Percentiles rank a stretch among this genome's conserved stretches.
Evolutionary conservation across 208 protist genomes (phyloP).

Genomic region (Phytomonas francai): DNA sequence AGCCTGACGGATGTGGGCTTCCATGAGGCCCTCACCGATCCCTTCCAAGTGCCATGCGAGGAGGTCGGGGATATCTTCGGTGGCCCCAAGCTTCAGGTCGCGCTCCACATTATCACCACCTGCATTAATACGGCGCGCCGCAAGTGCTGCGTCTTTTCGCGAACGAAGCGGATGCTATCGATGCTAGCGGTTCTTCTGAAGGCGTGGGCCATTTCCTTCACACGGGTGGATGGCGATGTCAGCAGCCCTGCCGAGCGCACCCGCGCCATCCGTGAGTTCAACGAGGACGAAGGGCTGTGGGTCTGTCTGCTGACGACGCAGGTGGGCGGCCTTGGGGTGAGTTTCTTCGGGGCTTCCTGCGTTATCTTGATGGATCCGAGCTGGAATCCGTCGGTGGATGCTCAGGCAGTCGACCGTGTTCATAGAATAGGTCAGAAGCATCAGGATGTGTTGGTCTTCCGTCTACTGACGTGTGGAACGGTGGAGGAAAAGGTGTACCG

Average conservation of each 20-base stretch:
- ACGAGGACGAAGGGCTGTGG: slow-evolving; percentile 32
- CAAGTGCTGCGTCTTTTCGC: slow-evolving; percentile 73
- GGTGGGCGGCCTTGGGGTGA: slow-evolving; percentile 97
- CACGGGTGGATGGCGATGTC: slow-evolving; percentile 63
- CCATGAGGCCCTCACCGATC: slow-evolving; percentile 22
- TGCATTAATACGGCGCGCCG: slow-evolving; percentile 27
- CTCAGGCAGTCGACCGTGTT: slow-evolving; percentile 95
- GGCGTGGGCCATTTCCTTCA: slow-evolving; percentile 29
- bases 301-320: slow-evolving; percentile 95
- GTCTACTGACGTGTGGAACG: slow-evolving; percentile 92
- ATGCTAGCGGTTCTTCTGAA: slow-evolving; percentile 37
- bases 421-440: slow-evolving; percentile 97
- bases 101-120: slow-evolving; percentile 36
- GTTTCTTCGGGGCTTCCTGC: slow-evolving; percentile 90
- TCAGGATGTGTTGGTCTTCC: slow-evolving; percentile 91
- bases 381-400: slow-evolving; percentile 95
- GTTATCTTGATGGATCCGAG: slow-evolving; percentile 96
- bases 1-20: slow-evolving; percentile 46
- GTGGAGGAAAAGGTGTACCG: slow-evolving; percentile 98
- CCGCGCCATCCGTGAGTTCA: slow-evolving; percentile 79
- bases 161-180: slow-evolving; percentile 59
- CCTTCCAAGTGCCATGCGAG: slow-evolving; percentile 19
- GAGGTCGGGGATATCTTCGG: slow-evolving; percentile 53
- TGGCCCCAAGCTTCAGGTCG: slow-evolving; percentile 53
- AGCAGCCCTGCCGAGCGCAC: slow-evolving; percentile 28